These are phyloP conservation scores for Boeremia exigua DNA, from an alignment of 2,329 filamentous ascomycete genomes.

Conservation along the genomic window DNA sequence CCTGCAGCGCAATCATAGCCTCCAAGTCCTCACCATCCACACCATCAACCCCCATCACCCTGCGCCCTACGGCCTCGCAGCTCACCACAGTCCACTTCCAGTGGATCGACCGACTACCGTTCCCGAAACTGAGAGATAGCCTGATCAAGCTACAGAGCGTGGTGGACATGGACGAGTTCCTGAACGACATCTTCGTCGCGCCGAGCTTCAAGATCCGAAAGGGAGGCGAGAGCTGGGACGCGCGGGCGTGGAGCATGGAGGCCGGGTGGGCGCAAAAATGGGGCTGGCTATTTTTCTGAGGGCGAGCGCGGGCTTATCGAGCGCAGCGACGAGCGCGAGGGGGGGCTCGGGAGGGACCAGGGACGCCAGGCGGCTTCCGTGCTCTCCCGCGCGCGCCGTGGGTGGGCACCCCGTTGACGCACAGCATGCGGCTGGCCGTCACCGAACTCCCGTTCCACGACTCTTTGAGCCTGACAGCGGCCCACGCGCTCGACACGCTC, in stretches of 20 bases:
- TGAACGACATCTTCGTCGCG: constrained; percentile 43
- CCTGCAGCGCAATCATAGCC: background rate
- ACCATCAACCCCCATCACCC: constrained; percentile 19
- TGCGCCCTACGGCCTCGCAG: constrained; percentile 48
- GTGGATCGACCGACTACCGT: constrained; percentile 53
- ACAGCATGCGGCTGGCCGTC: too few species aligned
- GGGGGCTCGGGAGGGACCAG: too few species aligned
- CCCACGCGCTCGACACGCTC: background rate
- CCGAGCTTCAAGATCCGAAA: constrained; percentile 42
- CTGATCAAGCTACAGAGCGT: constrained; percentile 40
- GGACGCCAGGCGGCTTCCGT: too few species aligned
- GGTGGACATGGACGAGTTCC: constrained; percentile 49
- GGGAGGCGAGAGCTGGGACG: constrained; percentile 41
- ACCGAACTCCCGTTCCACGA: too few species aligned
- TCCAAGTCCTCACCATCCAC: background rate
- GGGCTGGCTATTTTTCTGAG: constrained; percentile 36
- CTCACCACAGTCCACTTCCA: constrained; percentile 42
- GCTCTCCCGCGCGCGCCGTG: too few species aligned
- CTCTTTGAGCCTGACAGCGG: background rate
- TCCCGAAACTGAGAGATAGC: constrained; percentile 49
- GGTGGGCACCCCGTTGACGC: too few species aligned
- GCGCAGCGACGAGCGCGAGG: too few species aligned
- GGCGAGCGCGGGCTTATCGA: background rate
- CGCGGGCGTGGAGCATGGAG: constrained; percentile 44
- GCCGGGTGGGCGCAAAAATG: constrained; percentile 45